phyloP scores from a whole-genome alignment of 768 basidiomycete genomes.

The Lactarius indigo region DNA sequence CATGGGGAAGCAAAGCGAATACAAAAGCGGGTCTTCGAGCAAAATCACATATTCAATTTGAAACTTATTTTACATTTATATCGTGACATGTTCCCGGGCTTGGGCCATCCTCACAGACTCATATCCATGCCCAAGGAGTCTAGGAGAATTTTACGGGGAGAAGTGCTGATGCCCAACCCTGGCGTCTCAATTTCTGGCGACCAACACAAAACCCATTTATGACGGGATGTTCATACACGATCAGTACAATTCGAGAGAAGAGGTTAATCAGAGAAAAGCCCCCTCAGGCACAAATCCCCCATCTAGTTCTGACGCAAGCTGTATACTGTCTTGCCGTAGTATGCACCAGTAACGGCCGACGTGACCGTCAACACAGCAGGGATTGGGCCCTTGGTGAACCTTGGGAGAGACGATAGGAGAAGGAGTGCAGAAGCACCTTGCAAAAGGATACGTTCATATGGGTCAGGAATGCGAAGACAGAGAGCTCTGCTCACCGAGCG shows the following conservation, averaged over 20 bases:
- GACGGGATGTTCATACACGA: slow-evolving; percentile 5
- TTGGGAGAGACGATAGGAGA: slow-evolving; percentile 66
- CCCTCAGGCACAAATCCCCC: not conserved
- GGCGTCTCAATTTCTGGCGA: no score
- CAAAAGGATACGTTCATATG: not conserved
- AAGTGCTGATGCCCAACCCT: no score
- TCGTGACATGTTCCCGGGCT: no score
- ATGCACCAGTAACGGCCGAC: slow-evolving; percentile 54
- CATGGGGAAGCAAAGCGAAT: no score
- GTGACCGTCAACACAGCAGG: slow-evolving; percentile 57
- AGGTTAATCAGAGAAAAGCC: not conserved
- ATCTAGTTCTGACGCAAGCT: slow-evolving; percentile 16
- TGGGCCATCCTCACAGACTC: no score
- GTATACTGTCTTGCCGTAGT: slow-evolving; percentile 47
- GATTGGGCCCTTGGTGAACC: slow-evolving; percentile 65
- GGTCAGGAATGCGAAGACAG: not conserved
- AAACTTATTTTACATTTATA: no score
- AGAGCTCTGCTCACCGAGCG: slow-evolving; percentile 50
- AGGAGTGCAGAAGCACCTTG: slow-evolving; percentile 71
- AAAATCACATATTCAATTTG: no score
- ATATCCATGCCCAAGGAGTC: no score
- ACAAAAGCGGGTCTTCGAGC: no score
- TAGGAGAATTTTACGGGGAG: no score
- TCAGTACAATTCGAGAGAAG: not conserved
- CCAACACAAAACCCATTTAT: not conserved